Conservation (phyloP, 73 alveolate genomes). For the Stentor roeselii region DNA sequence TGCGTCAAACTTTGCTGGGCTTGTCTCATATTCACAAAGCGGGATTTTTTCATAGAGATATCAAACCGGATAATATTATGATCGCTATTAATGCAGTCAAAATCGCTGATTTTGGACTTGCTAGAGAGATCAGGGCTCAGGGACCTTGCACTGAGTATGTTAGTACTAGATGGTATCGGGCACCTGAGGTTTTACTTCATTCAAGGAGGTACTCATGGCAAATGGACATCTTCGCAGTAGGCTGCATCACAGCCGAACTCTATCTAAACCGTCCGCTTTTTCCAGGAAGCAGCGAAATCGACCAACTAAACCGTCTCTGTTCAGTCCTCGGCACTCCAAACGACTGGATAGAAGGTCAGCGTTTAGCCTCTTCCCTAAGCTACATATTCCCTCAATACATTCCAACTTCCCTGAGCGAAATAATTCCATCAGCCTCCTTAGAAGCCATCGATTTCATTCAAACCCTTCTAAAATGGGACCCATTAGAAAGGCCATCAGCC, state of each 20-base stretch:
- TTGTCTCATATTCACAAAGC: conserved; percentile 91
- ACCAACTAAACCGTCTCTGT: conserved; percentile 87
- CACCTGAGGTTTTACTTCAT: conserved; percentile 93
- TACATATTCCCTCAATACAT: conserved; percentile 86
- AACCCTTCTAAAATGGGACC: conserved; percentile 91
- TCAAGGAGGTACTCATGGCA: conserved; percentile 90
- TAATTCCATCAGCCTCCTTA: conserved; percentile 89
- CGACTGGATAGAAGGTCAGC: conserved; percentile 95
- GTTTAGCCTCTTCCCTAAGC: conserved; percentile 80
- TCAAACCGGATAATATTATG: conserved; percentile 79
- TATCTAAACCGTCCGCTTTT: conserved; percentile 91
- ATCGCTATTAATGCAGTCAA: conserved; percentile 86
- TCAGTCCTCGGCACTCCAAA: conserved; percentile 94
- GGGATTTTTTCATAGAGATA: conserved; percentile 94
- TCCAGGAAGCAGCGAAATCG: conserved; percentile 91
- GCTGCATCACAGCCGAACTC: conserved; percentile 97
- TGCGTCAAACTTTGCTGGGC: conserved; percentile 87
- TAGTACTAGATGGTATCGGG: conserved; percentile 97
- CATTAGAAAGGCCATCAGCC: conserved; percentile 92
- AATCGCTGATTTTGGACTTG: conserved; percentile 98
- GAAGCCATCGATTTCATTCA: conserved; percentile 91
- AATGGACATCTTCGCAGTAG: conserved; percentile 95
- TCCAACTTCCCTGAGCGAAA: conserved; percentile 68
- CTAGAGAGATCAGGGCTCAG: conserved; percentile 89
- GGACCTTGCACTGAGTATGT: conserved; percentile 98